Percentiles rank a stretch among this genome's conserved stretches.
Evolutionary conservation across 768 basidiomycete genomes (phyloP).

Genomic region (Heimioporus sp.): DNA sequence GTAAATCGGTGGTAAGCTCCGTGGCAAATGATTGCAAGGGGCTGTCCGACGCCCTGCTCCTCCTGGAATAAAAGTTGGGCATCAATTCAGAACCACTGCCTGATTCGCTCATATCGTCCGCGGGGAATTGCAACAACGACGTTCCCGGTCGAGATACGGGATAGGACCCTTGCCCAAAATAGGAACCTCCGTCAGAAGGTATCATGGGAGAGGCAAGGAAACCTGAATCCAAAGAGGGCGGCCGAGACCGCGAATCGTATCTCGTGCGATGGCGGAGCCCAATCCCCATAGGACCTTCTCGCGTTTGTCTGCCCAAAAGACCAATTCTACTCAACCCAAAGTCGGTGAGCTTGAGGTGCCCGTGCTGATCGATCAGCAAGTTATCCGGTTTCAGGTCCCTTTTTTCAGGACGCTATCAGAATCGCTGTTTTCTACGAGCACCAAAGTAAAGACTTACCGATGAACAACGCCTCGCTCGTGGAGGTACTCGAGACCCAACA

Average conservation of each 20-base stretch:
- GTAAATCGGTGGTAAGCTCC: constrained; percentile 78
- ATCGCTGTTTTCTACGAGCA: background rate
- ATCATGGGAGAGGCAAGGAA: constrained; percentile 78
- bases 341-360: constrained; percentile 97
- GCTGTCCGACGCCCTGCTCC: constrained; percentile 61
- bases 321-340: constrained; percentile 97
- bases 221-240: constrained; percentile 78
- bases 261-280: constrained; percentile 52
- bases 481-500: constrained; percentile 94
- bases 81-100: constrained; percentile 79
- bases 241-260: constrained; percentile 69
- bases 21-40: constrained; percentile 85
- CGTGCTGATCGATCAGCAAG: constrained; percentile 92
- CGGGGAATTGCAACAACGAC: constrained; percentile 63
- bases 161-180: constrained; percentile 70
- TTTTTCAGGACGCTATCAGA: constrained; percentile 9
- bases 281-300: constrained; percentile 51
- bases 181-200: constrained; percentile 70
- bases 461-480: constrained; percentile 95
- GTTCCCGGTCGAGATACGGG: constrained; percentile 57
- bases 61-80: constrained; percentile 52
- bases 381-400: constrained; percentile 99
- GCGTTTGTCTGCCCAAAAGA: constrained; percentile 94
- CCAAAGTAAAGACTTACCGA: constrained; percentile 57
- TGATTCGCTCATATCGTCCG: constrained; percentile 86